Conservation (phyloP, 2,329 filamentous ascomycete species). For the Cladophialophora exuberans region DNA sequence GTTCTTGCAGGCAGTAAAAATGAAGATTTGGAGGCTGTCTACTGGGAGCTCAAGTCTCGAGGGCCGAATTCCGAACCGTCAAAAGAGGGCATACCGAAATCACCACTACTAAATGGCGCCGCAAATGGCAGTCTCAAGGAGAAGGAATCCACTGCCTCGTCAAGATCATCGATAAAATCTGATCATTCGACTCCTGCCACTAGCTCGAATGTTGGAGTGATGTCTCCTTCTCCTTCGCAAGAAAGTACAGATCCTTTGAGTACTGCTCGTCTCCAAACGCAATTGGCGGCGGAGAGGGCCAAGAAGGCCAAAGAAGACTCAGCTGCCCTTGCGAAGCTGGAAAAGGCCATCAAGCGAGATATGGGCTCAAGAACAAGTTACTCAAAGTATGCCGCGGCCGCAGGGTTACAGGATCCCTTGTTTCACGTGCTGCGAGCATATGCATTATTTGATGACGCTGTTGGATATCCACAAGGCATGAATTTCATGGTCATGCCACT, state of each 20-base stretch:
- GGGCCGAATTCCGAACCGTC: slow-evolving; percentile 74
- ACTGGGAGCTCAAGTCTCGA: slow-evolving; percentile 75
- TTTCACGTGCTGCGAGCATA: slow-evolving; percentile 98
- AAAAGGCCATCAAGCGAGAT: slow-evolving; percentile 89
- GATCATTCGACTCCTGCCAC: slow-evolving; percentile 68
- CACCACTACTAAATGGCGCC: slow-evolving; percentile 40
- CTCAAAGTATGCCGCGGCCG: slow-evolving; percentile 90
- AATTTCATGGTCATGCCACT: slow-evolving; percentile 98
- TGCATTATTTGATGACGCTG: slow-evolving; percentile 88
- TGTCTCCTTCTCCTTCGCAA: slow-evolving; percentile 60
- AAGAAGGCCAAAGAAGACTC: slow-evolving; percentile 79
- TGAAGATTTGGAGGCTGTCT: slow-evolving; percentile 83
- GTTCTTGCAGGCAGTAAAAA: slow-evolving; percentile 95
- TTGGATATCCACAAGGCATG: slow-evolving; percentile 98
- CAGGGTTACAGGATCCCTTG: slow-evolving; percentile 87
- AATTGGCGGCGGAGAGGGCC: slow-evolving; percentile 68
- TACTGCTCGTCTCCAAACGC: slow-evolving; percentile 64
- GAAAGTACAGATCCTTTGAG: slow-evolving; percentile 64
- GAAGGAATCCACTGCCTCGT: slow-evolving; percentile 71
- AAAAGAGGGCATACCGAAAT: slow-evolving; percentile 50
- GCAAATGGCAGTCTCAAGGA: slow-evolving; percentile 62
- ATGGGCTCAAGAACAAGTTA: slow-evolving; percentile 92
- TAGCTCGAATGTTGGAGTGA: slow-evolving; percentile 58
- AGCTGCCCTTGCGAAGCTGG: slow-evolving; percentile 74
- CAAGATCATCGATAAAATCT: slow-evolving; percentile 82